Conservation (phyloP, 345 rosid species). For the Populus pruinosa region DNA sequence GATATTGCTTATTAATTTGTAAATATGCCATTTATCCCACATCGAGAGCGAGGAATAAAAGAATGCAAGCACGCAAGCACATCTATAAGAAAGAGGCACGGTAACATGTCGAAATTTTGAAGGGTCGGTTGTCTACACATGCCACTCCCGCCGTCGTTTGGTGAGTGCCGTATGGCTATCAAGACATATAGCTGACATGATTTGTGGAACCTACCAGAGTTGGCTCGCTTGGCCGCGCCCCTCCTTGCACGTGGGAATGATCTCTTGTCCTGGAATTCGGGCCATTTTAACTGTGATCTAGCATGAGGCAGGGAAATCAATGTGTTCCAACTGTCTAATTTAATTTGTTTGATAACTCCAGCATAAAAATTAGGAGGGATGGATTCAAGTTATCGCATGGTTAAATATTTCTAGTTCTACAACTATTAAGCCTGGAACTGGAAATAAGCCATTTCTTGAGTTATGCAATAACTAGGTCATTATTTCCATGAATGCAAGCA, state of each 20-base stretch:
- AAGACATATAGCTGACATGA: constrained; percentile 91
- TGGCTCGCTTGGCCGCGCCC: constrained; percentile 89
- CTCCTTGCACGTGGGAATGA: constrained; percentile 8
- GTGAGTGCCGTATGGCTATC: constrained; percentile 90
- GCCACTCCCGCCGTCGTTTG: constrained; percentile 47
- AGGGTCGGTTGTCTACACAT: constrained; percentile 95
- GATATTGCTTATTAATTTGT: too few species aligned
- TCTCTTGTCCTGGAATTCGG: too few species aligned
- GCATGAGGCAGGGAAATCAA: too few species aligned
- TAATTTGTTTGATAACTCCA: not conserved
- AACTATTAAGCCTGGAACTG: not conserved
- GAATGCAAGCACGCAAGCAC: not conserved
- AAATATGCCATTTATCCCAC: constrained; percentile 5
- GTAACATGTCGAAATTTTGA: fast-evolving
- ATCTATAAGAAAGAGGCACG: not conserved
- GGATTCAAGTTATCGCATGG: not conserved
- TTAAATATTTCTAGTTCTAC: not conserved
- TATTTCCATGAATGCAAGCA: not conserved
- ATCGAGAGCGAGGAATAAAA: not conserved
- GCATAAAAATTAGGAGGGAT: not conserved
- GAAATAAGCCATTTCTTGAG: not conserved
- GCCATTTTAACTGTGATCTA: too few species aligned
- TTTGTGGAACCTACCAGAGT: constrained; percentile 56
- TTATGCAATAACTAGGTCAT: too few species aligned
- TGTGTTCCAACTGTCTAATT: not conserved